Evolutionary conservation across 305 asterid species (phyloP).

Genomic region (Salvia sclarea): DNA sequence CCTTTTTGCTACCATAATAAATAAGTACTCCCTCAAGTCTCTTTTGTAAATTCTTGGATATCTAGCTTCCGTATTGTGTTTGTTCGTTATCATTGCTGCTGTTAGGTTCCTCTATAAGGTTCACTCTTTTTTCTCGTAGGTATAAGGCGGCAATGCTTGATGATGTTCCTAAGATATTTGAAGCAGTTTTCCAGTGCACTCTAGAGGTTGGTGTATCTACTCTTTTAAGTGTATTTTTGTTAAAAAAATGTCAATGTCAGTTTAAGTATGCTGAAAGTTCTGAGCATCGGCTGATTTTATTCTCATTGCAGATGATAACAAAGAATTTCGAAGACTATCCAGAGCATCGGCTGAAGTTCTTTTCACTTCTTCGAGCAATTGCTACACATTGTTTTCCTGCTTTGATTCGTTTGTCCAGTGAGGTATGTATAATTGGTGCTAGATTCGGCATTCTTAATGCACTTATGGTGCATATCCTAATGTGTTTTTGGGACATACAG

Average conservation of each 20-base stretch:
- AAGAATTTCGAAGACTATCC: conserved; percentile 98
- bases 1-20: conserved; percentile 91
- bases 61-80: background rate
- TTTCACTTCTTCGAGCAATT: conserved; percentile 88
- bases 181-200: conserved; percentile 97
- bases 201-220: conserved; percentile 66
- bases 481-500: conserved; percentile 44
- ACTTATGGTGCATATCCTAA: conserved; percentile 20
- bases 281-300: conserved; percentile 11
- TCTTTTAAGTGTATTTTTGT: background rate
- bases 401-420: conserved; percentile 81
- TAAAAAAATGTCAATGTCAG: background rate
- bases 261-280: background rate
- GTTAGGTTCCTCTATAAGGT: conserved; percentile 20
- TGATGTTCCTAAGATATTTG: conserved; percentile 94
- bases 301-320: conserved; percentile 78
- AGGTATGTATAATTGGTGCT: conserved; percentile 46
- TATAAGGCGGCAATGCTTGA: conserved; percentile 90
- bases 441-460: background rate
- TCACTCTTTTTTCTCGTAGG: conserved; percentile 45
- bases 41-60: background rate
- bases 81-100: background rate
- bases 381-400: conserved; percentile 94
- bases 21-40: conserved; percentile 61
- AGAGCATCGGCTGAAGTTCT: conserved; percentile 96